Evolutionary conservation across 495 filamentous ascomycete species (phyloP).

Genomic region (Tuber microsphaerosporum): DNA sequence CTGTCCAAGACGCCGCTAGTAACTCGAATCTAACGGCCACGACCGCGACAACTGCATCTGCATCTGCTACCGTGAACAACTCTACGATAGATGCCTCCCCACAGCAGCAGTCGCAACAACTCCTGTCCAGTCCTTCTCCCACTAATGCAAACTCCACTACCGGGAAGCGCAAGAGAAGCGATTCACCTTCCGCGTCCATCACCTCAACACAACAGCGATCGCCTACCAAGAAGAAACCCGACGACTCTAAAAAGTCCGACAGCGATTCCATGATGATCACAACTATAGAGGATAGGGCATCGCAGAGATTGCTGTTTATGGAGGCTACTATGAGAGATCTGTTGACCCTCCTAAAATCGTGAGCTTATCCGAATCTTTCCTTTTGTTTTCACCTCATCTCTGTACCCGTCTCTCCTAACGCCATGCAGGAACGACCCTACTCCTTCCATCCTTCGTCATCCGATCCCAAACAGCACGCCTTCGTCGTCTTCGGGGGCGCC

Average conservation of each 20-base stretch:
- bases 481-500: slow-evolving; percentile 15
- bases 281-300: slow-evolving; percentile 8
- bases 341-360: slow-evolving; percentile 37
- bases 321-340: slow-evolving; percentile 29
- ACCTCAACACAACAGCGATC: not conserved
- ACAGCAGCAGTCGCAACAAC: slow-evolving; percentile 10
- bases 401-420: slow-evolving; percentile 13
- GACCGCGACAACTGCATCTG: slow-evolving; percentile 6
- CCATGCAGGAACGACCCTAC: slow-evolving; percentile 31
- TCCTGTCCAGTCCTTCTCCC: not conserved
- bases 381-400: not conserved
- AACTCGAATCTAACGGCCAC: slow-evolving; percentile 2
- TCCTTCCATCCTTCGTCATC: slow-evolving; percentile 28
- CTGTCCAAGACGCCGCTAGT: not conserved
- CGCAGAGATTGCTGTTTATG: slow-evolving; percentile 19
- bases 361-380: slow-evolving; percentile 1
- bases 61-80: slow-evolving; percentile 4
- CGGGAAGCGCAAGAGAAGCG: slow-evolving; percentile 31
- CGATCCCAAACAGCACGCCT: slow-evolving; percentile 16
- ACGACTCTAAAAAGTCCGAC: not conserved
- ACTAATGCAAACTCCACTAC: slow-evolving; percentile 23
- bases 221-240: not conserved
- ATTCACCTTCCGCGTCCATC: not conserved
- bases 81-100: slow-evolving; percentile 9
- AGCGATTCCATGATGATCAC: slow-evolving; percentile 15